A percentile compares a stretch with the other conserved stretches of the same genome.
Conservation (phyloP, 2,329 filamentous ascomycete genomes). For the Diaporthe humulicola region DNA sequence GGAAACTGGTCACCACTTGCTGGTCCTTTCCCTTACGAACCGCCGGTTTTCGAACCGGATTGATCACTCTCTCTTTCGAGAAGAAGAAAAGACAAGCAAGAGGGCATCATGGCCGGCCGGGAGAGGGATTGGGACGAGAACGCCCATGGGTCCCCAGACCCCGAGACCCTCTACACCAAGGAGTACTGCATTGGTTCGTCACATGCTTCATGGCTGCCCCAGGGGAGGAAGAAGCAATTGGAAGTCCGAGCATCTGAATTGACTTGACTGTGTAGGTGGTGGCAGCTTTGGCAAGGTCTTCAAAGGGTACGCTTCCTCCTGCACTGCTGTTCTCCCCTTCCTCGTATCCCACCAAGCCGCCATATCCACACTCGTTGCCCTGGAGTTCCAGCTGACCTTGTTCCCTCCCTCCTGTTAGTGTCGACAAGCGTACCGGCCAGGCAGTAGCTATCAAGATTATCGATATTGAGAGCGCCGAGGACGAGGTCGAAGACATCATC, state of each 20-base stretch:
- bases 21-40: not conserved
- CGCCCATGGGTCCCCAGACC: slow-evolving; percentile 75
- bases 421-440: slow-evolving; percentile 93
- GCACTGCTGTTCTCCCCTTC: not conserved
- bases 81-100: not conserved
- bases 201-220: slow-evolving; percentile 37
- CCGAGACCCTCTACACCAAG: slow-evolving; percentile 93
- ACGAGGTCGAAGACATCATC: slow-evolving; percentile 99
- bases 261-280: slow-evolving; percentile 72
- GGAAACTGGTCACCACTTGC: not conserved
- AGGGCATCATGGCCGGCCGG: slow-evolving; percentile 60
- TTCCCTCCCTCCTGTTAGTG: slow-evolving; percentile 61
- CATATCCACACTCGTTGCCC: not conserved
- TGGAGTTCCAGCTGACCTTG: slow-evolving; percentile 37
- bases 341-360: slow-evolving; percentile 34
- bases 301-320: slow-evolving; percentile 79
- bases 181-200: slow-evolving; percentile 85
- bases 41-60: not conserved
- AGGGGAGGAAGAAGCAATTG: not conserved
- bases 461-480: slow-evolving; percentile 98
- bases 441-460: slow-evolving; percentile 99
- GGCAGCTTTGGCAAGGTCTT: slow-evolving; percentile 99
- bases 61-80: not conserved
- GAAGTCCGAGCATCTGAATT: slow-evolving; percentile 28
- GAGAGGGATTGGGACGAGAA: slow-evolving; percentile 53